phyloP scores from a whole-genome alignment of 257 asterid species.

The Solanum okadae region DNA sequence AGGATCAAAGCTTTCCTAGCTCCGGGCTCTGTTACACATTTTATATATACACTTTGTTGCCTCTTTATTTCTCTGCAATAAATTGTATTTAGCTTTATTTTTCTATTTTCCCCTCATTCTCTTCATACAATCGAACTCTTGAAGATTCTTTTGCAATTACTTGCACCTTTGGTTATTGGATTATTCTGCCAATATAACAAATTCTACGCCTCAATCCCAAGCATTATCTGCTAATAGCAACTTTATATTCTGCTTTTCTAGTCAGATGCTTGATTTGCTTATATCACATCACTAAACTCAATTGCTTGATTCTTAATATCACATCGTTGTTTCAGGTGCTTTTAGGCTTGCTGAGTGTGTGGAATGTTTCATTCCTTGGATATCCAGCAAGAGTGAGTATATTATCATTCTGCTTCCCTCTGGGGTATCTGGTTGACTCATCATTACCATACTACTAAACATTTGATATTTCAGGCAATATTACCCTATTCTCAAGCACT shows the following conservation, averaged over 20 bases:
- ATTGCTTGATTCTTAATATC: conserved; percentile 1
- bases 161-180: neutral
- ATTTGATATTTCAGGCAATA: conserved; percentile 60
- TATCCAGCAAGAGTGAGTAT: conserved; percentile 93
- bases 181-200: neutral
- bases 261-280: neutral
- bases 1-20: neutral
- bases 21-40: neutral
- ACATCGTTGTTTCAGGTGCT: conserved; percentile 53
- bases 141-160: neutral
- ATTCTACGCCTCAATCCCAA: neutral
- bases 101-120: neutral
- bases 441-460: conserved; percentile 1
- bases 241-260: neutral
- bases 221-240: neutral
- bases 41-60: neutral
- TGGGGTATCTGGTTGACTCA: neutral
- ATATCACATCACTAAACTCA: neutral
- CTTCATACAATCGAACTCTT: neutral
- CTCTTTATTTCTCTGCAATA: neutral
- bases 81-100: neutral
- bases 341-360: conserved; percentile 85
- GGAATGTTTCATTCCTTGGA: conserved; percentile 96
- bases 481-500: conserved; percentile 96
- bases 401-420: neutral